Base-by-base conservation (phyloP, 768 basidiomycete species). In the Asterophora parasitica region DNA sequence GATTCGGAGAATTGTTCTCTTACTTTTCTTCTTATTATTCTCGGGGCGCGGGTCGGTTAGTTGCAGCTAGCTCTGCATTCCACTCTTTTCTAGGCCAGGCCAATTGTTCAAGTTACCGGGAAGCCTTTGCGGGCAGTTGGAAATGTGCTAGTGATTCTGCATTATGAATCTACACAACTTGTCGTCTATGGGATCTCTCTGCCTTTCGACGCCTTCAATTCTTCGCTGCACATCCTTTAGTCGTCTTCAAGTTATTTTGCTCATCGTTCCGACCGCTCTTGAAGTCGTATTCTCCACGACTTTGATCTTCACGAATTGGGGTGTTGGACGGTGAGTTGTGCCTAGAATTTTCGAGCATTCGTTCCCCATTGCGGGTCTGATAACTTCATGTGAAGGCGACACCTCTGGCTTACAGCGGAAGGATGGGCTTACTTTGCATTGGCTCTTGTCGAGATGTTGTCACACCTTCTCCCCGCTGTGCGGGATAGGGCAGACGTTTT, bases 171-270 rank as follows among this genome's bases (percentile, higher is more conserved):
- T 16, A 38, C 43, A 42, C n/a, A 42, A 46, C 40, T 40, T 50
- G 36, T 48, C 34, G 42, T 69, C 67, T 64, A 76, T 75, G 75
- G 71, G 65, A 67, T 72, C 75, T 49, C 67, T 80, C 58, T 91
- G 88, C 65, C 69, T 90, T 52, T 89, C 88, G 26, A 68, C 78
- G 31, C 78, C 82, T 49, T 66, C 83, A 33, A 85, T 80, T 53
- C 77, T 91, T 53, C 88, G 88, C 50, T 91, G 88, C 61, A 64
- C 76, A 52, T 70, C 74, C 36, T 72, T 85, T 48, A 67, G 72
- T 43, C 58, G 49, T 40, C 54, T 67, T 19, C 65, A 88, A 64
- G 72, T 69, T 45, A 62, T 67, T 30, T 56, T 75, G 33, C 65
- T 88, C 46, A 64, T 87, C 52, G 73, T 88, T 50, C 85, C 86